These are phyloP conservation scores for Macrophomina pseudophaseolina DNA, from an alignment of 2,329 filamentous ascomycete species.

Conservation along the genomic window DNA sequence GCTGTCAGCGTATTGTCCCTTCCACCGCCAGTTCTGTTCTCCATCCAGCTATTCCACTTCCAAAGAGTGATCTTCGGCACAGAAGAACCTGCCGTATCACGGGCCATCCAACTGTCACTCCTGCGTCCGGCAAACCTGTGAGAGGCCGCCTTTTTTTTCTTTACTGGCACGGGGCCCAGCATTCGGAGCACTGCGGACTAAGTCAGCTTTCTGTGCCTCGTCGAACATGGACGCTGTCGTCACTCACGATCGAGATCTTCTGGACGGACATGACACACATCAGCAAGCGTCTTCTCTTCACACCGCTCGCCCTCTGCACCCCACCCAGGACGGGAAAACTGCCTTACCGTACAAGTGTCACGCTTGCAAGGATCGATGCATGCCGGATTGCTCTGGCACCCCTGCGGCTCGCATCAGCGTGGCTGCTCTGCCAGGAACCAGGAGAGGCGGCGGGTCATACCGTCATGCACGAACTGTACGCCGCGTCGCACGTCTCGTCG, in stretches of 20 bases:
- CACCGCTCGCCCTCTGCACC: constrained; percentile 22
- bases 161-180: constrained; percentile 24
- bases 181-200: constrained; percentile 20
- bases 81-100: constrained; percentile 17
- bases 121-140: constrained; percentile 9
- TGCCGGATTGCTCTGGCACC: constrained; percentile 22
- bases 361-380: constrained; percentile 27
- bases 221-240: neutral
- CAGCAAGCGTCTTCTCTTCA: constrained; percentile 12
- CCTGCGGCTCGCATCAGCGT: constrained; percentile 18
- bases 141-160: constrained; percentile 2
- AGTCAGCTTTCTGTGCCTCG: constrained; percentile 2
- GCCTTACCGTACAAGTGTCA: constrained; percentile 25
- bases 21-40: constrained; percentile 21
- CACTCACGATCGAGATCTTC: constrained; percentile 26
- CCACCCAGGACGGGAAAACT: neutral
- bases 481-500: constrained; percentile 25
- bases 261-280: constrained; percentile 22
- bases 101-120: neutral
- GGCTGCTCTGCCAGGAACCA: constrained; percentile 12
- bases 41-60: constrained; percentile 21
- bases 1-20: constrained; percentile 11
- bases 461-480: constrained; percentile 25
- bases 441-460: constrained; percentile 13
- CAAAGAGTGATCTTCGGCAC: constrained; percentile 24